These are phyloP conservation scores for Garcia nutans DNA, from an alignment of 345 rosid genomes.

Conservation along the genomic window DNA sequence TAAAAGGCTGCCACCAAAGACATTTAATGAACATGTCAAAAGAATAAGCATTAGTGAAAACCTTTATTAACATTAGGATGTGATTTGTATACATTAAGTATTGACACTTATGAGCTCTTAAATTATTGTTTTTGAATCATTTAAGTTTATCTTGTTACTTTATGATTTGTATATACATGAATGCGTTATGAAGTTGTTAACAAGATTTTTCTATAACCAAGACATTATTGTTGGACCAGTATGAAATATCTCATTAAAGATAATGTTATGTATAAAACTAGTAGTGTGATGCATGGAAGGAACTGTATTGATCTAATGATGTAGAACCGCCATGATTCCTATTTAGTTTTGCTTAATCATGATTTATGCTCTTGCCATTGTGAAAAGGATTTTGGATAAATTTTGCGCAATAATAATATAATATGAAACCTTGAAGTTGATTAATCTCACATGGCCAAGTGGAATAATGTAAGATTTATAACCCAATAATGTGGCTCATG, in stretches of 20 bases:
- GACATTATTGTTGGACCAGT: constrained; percentile 1
- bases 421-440: neutral
- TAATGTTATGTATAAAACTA: neutral
- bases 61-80: too few relatives aligned
- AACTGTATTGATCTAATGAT: constrained; percentile 1
- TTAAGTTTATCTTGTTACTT: too few relatives aligned
- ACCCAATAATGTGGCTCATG: neutral
- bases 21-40: too few relatives aligned
- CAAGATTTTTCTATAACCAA: neutral
- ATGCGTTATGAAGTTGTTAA: too few relatives aligned
- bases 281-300: neutral
- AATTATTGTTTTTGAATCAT: too few relatives aligned
- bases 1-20: too few relatives aligned
- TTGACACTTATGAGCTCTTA: too few relatives aligned
- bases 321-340: constrained; percentile 2
- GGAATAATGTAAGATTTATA: neutral
- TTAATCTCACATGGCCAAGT: neutral
- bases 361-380: neutral
- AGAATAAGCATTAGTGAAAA: too few relatives aligned
- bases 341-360: constrained; percentile 8
- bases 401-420: neutral
- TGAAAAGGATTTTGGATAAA: neutral
- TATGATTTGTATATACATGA: too few relatives aligned
- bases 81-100: too few relatives aligned
- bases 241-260: neutral